These are phyloP conservation scores for Pyronema omphalodes DNA, from an alignment of 495 filamentous ascomycete genomes.

Conservation along the genomic window DNA sequence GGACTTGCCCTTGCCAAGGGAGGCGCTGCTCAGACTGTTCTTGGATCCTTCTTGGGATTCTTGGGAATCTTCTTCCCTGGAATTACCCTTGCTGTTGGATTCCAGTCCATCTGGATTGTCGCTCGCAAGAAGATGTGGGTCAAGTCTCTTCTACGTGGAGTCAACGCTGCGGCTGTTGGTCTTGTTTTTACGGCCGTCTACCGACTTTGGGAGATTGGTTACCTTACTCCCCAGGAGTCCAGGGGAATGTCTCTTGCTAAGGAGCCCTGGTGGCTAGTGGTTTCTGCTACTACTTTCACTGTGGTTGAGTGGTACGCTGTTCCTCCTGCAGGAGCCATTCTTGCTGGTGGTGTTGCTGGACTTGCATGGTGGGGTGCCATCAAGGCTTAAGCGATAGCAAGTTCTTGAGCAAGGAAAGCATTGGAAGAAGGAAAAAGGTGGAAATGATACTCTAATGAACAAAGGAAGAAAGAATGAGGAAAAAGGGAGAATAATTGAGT, in stretches of 20 bases:
- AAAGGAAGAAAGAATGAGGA: background rate
- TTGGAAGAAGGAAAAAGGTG: no score
- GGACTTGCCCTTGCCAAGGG: slow-evolving; percentile 33
- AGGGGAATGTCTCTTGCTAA: slow-evolving; percentile 40
- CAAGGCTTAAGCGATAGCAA: background rate
- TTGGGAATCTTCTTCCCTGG: slow-evolving; percentile 60
- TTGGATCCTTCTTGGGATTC: slow-evolving; percentile 46
- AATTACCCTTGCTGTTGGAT: slow-evolving; percentile 42
- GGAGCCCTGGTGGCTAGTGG: slow-evolving; percentile 63
- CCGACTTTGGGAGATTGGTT: slow-evolving; percentile 61
- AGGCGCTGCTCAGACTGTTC: slow-evolving; percentile 31
- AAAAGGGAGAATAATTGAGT: background rate
- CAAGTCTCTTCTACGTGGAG: slow-evolving; percentile 39
- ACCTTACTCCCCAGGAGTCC: slow-evolving; percentile 32
- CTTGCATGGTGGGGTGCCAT: slow-evolving; percentile 47
- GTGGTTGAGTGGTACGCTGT: slow-evolving; percentile 44
- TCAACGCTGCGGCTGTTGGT: slow-evolving; percentile 63
- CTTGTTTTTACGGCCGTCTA: slow-evolving; percentile 79
- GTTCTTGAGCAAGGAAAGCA: no score
- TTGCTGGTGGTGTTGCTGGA: slow-evolving; percentile 46
- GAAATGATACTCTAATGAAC: no score
- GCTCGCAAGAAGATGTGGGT: slow-evolving; percentile 38
- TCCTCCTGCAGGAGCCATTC: slow-evolving; percentile 41
- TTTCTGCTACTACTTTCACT: slow-evolving; percentile 43
- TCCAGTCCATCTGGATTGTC: slow-evolving; percentile 51